Base-by-base conservation (phyloP, 768 basidiomycete genomes). In the Albatrellus ellisii region DNA sequence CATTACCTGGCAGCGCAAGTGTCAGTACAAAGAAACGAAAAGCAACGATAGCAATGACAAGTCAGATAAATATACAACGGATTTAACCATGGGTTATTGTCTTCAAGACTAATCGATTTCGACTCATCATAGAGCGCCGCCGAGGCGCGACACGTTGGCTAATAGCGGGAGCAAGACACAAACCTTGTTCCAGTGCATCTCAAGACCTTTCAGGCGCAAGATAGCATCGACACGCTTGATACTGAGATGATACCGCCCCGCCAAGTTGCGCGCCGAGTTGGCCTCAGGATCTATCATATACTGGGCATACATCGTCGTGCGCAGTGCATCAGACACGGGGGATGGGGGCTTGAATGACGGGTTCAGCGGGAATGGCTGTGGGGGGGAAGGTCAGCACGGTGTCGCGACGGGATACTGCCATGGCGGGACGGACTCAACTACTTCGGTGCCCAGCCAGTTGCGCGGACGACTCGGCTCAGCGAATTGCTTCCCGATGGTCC, bases 51-150 rank as follows among this genome's bases (percentile, higher is more conserved):
- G 33, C 34, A 41, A 39, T 18, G 38, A 46, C 46, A 45, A 26
- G 26, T 62, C 60, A 62, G 59, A 63, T 60, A 63, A 59, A 56
- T 59, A 65, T 60, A 59, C 45, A 43, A 50, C 42, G 45, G 52
- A 56, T 75, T 64, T 75, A 85, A 86, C 81, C 84, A 85, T 73
- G 62, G n/a, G n/a, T 58, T 48, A 48, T 48, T 54, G 79, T 87
- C 87, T 87, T 79, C 60, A 88, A 88, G 86, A 92, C 87, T 91
- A 92, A 92, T 91, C 89, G 80, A 70, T 71, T 62, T 49, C 36
- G 71, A 62, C 60, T 61, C 70, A 70, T 76, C 79, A 77, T 71
- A 42, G 33, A 50, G 62, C 56, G 53, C n/a, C 50, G 36, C 36
- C 35, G 27, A 52, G 35, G 53, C 48, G 47, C 47, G 39, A 21